Evolutionary conservation across 345 rosid genomes (phyloP).

Genomic region (Nephelium lappaceum): DNA sequence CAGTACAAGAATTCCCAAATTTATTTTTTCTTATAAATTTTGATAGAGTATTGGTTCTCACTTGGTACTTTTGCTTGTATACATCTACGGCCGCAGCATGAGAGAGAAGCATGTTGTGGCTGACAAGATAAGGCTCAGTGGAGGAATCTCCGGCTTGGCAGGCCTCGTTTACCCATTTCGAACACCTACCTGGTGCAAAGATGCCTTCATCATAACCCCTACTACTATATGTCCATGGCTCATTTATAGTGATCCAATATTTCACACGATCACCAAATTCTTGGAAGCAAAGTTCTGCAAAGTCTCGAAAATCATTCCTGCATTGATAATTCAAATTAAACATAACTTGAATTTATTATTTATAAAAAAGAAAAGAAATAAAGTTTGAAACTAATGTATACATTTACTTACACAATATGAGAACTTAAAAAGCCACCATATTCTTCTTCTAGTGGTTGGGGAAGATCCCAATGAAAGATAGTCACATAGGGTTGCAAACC

Average conservation of each 20-base stretch:
- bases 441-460: conserved; percentile 36
- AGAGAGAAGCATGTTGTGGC: too few relatives aligned
- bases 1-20: too few relatives aligned
- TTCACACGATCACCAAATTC: too few relatives aligned
- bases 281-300: conserved; percentile 7
- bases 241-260: neutral
- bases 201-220: neutral
- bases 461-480: conserved; percentile 35
- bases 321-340: too few relatives aligned
- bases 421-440: conserved; percentile 16
- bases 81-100: too few relatives aligned
- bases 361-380: too few relatives aligned
- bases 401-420: too few relatives aligned
- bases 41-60: conserved; percentile 12
- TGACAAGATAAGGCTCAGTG: neutral
- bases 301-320: conserved; percentile 26
- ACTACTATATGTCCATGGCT: too few relatives aligned
- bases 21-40: neutral
- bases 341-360: neutral
- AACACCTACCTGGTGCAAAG: conserved; percentile 27
- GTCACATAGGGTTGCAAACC: conserved; percentile 38
- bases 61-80: conserved; percentile 24
- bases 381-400: too few relatives aligned
- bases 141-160: conserved; percentile 31
- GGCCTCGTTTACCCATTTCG: conserved; percentile 10